Percentiles rank a stretch among this genome's conserved stretches.
These are phyloP conservation scores for Lachnellula suecica DNA, from an alignment of 2,329 filamentous ascomycete species.

Conservation along the genomic window DNA sequence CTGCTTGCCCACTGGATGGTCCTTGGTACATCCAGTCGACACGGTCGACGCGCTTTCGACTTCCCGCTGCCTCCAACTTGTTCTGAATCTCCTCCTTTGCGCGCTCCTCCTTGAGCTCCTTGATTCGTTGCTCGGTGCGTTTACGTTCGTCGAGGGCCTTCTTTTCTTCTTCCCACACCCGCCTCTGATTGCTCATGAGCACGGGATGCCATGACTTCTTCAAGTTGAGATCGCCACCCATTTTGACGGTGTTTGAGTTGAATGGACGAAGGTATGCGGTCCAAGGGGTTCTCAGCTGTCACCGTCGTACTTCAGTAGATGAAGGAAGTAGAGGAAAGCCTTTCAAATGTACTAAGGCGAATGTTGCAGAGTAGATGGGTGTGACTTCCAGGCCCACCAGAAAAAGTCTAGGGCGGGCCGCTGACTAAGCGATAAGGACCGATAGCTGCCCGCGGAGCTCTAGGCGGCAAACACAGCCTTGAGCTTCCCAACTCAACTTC, in stretches of 20 bases:
- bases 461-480: conserved; percentile 16
- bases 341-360: no score
- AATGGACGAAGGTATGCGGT: no score
- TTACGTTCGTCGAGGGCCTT: conserved; percentile 94
- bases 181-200: conserved; percentile 85
- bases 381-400: neutral
- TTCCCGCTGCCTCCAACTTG: conserved; percentile 85
- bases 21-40: conserved; percentile 99
- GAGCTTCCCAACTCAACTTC: conserved; percentile 4
- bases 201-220: conserved; percentile 96
- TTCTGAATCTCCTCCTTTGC: conserved; percentile 88
- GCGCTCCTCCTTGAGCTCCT: conserved; percentile 92
- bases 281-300: no score
- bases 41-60: conserved; percentile 73
- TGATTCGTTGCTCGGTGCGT: conserved; percentile 83
- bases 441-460: neutral
- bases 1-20: conserved; percentile 72
- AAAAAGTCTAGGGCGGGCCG: neutral
- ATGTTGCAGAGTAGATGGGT: no score
- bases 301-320: no score
- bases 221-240: conserved; percentile 93
- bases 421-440: neutral
- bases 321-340: no score
- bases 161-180: conserved; percentile 89
- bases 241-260: conserved; percentile 51